Evolutionary conservation across 2,329 filamentous ascomycete genomes (phyloP).

Genomic region (Meredithiella fracta): DNA sequence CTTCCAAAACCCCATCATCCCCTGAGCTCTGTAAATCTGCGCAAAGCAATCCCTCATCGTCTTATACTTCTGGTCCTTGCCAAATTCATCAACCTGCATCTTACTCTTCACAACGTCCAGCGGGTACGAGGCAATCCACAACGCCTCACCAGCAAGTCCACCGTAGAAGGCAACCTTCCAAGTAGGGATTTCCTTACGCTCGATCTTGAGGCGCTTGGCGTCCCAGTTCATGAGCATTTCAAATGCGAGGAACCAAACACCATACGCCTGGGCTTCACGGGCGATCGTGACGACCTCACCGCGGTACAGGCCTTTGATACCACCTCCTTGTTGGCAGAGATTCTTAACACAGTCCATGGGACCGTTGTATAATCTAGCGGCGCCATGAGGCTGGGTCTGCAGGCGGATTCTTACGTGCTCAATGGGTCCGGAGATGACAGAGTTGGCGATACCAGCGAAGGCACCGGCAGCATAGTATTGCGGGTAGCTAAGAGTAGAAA

Average conservation of each 20-base stretch:
- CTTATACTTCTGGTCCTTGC: constrained; percentile 50
- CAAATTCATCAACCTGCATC: constrained; percentile 97
- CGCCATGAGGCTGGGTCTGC: constrained; percentile 88
- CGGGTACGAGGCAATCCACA: constrained; percentile 89
- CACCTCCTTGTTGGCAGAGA: constrained; percentile 49
- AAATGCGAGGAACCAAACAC: constrained; percentile 85
- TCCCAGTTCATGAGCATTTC: constrained; percentile 94
- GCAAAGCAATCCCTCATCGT: constrained; percentile 81
- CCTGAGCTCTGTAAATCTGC: constrained; percentile 64
- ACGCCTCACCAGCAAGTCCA: constrained; percentile 77
- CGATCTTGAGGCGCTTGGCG: constrained; percentile 57
- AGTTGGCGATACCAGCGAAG: constrained; percentile 85
- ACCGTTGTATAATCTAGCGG: constrained; percentile 59
- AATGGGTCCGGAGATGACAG: constrained; percentile 73
- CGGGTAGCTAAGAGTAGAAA: constrained; percentile 47
- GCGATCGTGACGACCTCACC: constrained; percentile 72
- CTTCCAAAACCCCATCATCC: constrained; percentile 79
- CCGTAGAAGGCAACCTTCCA: constrained; percentile 86
- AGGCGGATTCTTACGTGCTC: constrained; percentile 93
- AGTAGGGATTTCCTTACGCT: constrained; percentile 60
- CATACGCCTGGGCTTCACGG: constrained; percentile 88
- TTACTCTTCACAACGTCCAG: constrained; percentile 98
- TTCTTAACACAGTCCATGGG: constrained; percentile 84
- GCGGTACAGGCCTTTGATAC: constrained; percentile 64
- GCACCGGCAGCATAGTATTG: constrained; percentile 88